Evolutionary conservation across 2,329 filamentous ascomycete genomes (phyloP).

Genomic region (Hypoxylon sp.): DNA sequence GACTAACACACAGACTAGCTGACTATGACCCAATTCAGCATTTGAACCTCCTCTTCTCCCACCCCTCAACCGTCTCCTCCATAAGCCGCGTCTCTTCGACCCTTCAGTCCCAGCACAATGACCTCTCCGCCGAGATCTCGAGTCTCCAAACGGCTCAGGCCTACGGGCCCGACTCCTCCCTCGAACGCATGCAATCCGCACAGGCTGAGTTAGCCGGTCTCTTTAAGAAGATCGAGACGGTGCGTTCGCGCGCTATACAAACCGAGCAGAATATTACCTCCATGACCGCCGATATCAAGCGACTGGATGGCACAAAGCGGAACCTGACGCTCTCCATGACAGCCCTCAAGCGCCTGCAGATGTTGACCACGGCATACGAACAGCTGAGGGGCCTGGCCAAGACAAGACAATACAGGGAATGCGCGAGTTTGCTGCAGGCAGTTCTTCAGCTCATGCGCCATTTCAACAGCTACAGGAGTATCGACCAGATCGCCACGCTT

Average conservation of each 20-base stretch:
- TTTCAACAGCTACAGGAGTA: conserved; percentile 97
- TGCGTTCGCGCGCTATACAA: conserved; percentile 88
- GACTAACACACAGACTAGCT: conserved; percentile 57
- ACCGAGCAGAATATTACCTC: conserved; percentile 97
- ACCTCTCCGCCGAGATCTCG: conserved; percentile 83
- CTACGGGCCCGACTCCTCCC: conserved; percentile 86
- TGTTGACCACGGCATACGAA: conserved; percentile 99
- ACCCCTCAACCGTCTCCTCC: conserved; percentile 86
- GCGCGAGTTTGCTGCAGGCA: conserved; percentile 91
- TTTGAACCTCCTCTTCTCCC: conserved; percentile 92
- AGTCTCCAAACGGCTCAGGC: conserved; percentile 83
- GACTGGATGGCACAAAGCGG: conserved; percentile 94
- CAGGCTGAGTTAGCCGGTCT: conserved; percentile 90
- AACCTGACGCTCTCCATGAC: conserved; percentile 99
- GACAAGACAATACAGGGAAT: conserved; percentile 93
- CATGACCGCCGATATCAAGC: conserved; percentile 99
- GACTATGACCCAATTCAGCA: conserved; percentile 95
- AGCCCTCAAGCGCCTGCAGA: conserved; percentile 94
- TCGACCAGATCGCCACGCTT: conserved; percentile 95
- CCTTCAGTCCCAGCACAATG: conserved; percentile 83
- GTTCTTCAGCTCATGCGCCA: conserved; percentile 98
- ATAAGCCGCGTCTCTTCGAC: conserved; percentile 81
- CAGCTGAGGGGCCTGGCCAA: conserved; percentile 88
- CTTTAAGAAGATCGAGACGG: conserved; percentile 94
- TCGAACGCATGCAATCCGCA: conserved; percentile 91